phyloP scores from a whole-genome alignment of 331 rosid species.

The Rhamnella rubrinervis region DNA sequence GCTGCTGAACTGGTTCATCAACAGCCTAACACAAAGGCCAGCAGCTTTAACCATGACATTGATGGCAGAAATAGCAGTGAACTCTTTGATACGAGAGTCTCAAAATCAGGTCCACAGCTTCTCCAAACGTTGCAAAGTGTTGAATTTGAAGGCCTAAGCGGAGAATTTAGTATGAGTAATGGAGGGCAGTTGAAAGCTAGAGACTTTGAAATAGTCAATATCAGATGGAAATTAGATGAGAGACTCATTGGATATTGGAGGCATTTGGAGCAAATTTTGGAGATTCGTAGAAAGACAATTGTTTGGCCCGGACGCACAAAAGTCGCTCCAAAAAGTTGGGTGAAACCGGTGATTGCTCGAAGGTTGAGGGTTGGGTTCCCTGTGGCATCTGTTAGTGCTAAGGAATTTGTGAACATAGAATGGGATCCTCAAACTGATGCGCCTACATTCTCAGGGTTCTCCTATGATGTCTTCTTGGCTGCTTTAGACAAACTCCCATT shows the following conservation, averaged over 20 bases:
- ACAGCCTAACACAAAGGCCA: background rate
- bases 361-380: conserved; percentile 24
- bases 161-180: conserved; percentile 14
- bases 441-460: conserved; percentile 14
- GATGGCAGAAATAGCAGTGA: background rate
- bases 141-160: conserved; percentile 31
- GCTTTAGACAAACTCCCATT: conserved; percentile 7
- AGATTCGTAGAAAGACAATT: background rate
- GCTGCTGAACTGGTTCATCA: conserved; percentile 23
- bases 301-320: conserved; percentile 16
- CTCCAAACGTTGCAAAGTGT: conserved; percentile 5
- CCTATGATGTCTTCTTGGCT: conserved; percentile 34
- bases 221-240: conserved; percentile 15
- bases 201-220: conserved; percentile 33
- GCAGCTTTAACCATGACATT: background rate
- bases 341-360: conserved; percentile 5
- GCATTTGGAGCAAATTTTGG: background rate
- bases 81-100: background rate
- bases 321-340: conserved; percentile 22
- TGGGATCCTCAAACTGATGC: background rate
- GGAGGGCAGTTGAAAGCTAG: conserved; percentile 19
- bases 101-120: conserved; percentile 18
- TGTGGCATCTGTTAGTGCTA: background rate
- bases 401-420: conserved; percentile 7
- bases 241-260: conserved; percentile 25